Conservation (phyloP, 306 rosid species). For the Vigna hirtella region DNA sequence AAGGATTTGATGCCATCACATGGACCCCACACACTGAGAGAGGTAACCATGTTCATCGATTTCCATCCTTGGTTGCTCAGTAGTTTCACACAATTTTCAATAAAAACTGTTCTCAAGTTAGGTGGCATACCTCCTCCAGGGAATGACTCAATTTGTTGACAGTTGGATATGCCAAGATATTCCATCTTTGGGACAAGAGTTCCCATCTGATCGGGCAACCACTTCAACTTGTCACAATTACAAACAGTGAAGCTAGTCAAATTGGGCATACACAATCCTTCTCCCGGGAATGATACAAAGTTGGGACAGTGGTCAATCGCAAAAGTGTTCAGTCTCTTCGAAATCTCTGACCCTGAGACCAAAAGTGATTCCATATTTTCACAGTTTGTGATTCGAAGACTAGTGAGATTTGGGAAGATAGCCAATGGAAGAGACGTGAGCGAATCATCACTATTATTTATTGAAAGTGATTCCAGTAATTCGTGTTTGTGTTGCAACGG, state of each 20-base stretch:
- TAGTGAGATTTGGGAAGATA: neutral
- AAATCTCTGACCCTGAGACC: too few relatives aligned
- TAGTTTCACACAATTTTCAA: neutral
- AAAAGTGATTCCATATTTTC: neutral
- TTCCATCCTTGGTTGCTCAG: neutral
- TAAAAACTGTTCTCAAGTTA: neutral
- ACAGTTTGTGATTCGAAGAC: neutral
- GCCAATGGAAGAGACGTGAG: neutral
- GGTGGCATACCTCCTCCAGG: neutral
- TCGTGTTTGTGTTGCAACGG: too few relatives aligned
- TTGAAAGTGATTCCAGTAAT: too few relatives aligned
- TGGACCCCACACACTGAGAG: too few relatives aligned
- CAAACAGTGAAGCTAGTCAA: neutral
- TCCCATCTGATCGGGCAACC: neutral
- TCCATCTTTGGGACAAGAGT: neutral
- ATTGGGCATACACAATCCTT: neutral
- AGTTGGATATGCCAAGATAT: accelerated
- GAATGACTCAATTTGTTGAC: neutral
- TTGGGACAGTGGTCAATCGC: neutral
- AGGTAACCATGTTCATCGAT: neutral
- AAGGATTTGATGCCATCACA: too few relatives aligned
- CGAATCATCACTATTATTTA: too few relatives aligned
- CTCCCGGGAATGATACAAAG: neutral
- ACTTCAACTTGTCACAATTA: neutral
- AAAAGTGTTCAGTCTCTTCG: too few relatives aligned